Evolutionary conservation across 148 eudicot species (phyloP).

Genomic region (Cornus kousa): DNA sequence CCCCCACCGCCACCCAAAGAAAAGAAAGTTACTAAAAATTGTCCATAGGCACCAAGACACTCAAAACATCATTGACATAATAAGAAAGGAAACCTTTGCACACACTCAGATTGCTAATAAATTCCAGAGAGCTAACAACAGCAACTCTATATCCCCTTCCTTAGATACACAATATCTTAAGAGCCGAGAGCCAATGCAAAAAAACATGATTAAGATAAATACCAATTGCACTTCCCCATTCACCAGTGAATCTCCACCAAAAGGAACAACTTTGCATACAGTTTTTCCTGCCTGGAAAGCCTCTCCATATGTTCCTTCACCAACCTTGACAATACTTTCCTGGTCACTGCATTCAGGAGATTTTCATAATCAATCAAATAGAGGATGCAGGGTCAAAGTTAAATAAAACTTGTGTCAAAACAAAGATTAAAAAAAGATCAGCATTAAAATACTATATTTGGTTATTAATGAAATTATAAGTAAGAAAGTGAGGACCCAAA

Average conservation of each 20-base stretch:
- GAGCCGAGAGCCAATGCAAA: neutral
- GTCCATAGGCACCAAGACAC: neutral
- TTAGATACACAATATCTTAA: too few species aligned
- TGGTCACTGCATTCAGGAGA: constrained; percentile 50
- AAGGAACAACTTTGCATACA: constrained; percentile 92
- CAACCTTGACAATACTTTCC: constrained; percentile 65
- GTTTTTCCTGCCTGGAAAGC: constrained; percentile 73
- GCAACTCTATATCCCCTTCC: too few species aligned
- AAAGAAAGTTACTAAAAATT: neutral
- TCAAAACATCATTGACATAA: neutral
- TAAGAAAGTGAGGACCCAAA: neutral
- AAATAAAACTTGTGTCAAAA: neutral
- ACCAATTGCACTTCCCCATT: constrained; percentile 98
- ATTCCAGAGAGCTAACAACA: too few species aligned
- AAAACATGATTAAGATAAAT: constrained; percentile 6
- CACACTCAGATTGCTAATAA: too few species aligned
- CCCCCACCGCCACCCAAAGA: neutral
- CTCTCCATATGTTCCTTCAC: constrained; percentile 98
- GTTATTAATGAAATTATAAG: neutral
- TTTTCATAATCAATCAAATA: constrained; percentile 16
- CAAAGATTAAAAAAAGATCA: neutral
- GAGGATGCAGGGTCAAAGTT: neutral
- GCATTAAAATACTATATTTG: neutral
- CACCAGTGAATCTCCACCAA: constrained; percentile 78
- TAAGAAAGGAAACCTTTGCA: too few species aligned